Conservation (phyloP, 805 yeast genomes). For the Vanderwaltozyma yarrowii region DNA sequence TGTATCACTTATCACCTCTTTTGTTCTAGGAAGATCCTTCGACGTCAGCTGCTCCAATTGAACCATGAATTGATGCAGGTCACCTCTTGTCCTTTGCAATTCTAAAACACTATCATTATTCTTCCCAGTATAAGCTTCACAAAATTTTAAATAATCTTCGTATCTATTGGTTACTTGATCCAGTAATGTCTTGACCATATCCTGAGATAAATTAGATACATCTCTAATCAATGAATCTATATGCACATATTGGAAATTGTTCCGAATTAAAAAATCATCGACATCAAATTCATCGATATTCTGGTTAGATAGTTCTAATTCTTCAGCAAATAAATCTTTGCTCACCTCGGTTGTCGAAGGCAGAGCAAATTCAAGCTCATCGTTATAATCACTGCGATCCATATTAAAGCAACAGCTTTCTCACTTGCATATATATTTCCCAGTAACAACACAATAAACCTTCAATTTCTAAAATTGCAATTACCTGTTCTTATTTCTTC, state of each 20-base stretch:
- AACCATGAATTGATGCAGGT: conserved; percentile 14
- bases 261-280: conserved; percentile 21
- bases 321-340: conserved; percentile 19
- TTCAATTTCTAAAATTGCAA: too few species aligned
- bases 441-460: too few species aligned
- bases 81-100: conserved; percentile 16
- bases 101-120: conserved; percentile 16
- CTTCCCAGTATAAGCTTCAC: conserved; percentile 14
- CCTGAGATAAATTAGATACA: conserved; percentile 16
- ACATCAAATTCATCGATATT: conserved; percentile 13
- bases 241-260: conserved; percentile 25
- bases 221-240: conserved; percentile 23
- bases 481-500: too few species aligned
- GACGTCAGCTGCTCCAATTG: conserved; percentile 14
- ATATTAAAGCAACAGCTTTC: too few species aligned
- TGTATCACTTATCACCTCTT: conserved; percentile 17
- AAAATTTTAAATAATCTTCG: conserved; percentile 19
- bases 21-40: conserved; percentile 15
- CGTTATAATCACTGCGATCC: too few species aligned
- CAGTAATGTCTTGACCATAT: conserved; percentile 17
- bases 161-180: conserved; percentile 20
- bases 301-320: conserved; percentile 7
- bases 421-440: too few species aligned
- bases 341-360: conserved; percentile 15
- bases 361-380: background rate